Evolutionary conservation across 2,329 filamentous ascomycete species (phyloP), one percentile per base, ranked within the genome.

Genomic region (Magnaporthiopsis poae): DNA sequence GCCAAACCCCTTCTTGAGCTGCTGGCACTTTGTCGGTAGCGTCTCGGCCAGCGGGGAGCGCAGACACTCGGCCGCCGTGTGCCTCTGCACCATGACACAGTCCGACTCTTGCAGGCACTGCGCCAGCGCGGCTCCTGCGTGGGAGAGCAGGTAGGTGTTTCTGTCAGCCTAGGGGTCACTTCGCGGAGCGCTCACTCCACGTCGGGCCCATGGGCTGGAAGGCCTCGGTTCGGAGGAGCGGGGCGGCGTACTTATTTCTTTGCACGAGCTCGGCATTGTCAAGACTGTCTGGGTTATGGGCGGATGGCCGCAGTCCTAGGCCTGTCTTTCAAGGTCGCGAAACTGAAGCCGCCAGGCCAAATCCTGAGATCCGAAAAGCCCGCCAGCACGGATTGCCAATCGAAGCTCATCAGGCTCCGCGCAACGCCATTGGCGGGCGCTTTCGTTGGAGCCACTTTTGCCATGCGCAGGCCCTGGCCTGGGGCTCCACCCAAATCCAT

Each of bases 41-140:
- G 88, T 89, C 69, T 95, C 88, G 76, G 87, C 82, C 69, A 96
- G 87, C 3, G 94, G 94, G 25, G 88, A 84, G 63, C 91, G 90
- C 62, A 99, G 87, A 78, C 95, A 99, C 74, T 97, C 94, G 76
- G 89, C 84, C 29, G 95, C 91, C 11, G 84, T 86, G 81, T 97
- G 88, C 67, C 93, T 92, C 69, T 97, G 84, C 68, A 96, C 84
- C 88, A 98, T 92, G 73, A 99, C 90, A 79, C 95, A 99, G 78
- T 98, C 94, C 73, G 91, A 96, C 78, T 96, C 88, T 77, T 97
- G 93, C 71, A 99, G 91, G 80, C 95, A 99, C 82, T 91, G 84
- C 69, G 95, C 95, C 74, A 99, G 87, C 27, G 95, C 95, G 69
- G 90, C 89, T 79, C 94, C 94, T 98, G 77, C 69, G 64, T 64